Evolutionary conservation across 805 yeast species (phyloP), one percentile per base, ranked within the genome.

Genomic region (Metschnikowia baotianmanensis): DNA sequence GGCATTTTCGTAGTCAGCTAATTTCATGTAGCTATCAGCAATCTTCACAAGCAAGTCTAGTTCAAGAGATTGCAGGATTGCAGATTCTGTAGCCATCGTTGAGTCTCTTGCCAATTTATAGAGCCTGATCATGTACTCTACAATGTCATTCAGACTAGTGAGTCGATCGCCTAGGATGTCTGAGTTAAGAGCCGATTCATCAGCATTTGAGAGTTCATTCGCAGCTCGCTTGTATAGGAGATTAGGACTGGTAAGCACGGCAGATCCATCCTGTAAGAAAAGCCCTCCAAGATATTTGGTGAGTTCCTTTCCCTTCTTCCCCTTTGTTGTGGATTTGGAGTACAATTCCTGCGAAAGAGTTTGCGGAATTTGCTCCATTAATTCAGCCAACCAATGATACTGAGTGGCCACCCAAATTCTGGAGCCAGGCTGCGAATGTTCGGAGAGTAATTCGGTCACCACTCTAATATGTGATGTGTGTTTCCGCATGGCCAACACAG

Each of bases 391-490:
- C 80, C 84, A 76, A 30, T 77, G 73, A 48, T 77, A 74, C 53
- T 86, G 95, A n/a, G 63, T 54, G 0, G 82, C 72, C 9, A 71
- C 52, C 95, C 95, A 86, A 45, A 41, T 32, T 12, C 38, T 25
- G 17, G 23, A 17, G 2, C 37, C 40, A 13, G 34, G 38, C 6
- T 44, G 38, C 7, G 53, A 47, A 17, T 62, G 57, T 1, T 46
- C 40, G n/a, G 64, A 59, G 13, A 70, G 42, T 5, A 73, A 53
- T 9, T 48, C 50, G 7, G 68, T 49, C 1, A 83, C 77, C 34
- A 74, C 75, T 23, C 71, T 70, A 1, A 84, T 54, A 62, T 87
- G 96, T 15, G 76, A 68, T 27, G 71, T 71, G 55, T 86, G 87
- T 56, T 80, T 83, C 43, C 73, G 67, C 51, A 78, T 76, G 0